Evolutionary conservation across 331 rosid species (phyloP), one percentile per base, ranked within the genome.

Genomic region (Rhamnella rubrinervis): DNA sequence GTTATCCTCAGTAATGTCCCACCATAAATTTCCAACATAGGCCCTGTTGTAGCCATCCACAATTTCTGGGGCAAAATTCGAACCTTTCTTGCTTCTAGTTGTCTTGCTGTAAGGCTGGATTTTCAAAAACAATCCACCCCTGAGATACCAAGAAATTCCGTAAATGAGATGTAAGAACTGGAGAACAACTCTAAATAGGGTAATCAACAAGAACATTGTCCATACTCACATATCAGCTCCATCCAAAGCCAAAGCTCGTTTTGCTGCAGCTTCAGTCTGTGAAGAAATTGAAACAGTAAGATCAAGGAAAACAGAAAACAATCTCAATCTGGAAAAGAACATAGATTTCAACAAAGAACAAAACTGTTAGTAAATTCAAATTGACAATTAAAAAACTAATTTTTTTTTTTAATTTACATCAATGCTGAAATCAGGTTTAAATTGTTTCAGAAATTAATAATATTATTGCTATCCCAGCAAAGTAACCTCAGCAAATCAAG

Each of bases 211-310:
- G 73, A 59, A 67, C 57, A 67, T 19, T 60, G 65, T 8, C 35
- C 14, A 59, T 73, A 90, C 96, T 95, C 63, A 95, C 98, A 95
- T 95, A 82, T 93, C 97, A 67, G 96, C 77, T 76, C 97, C 98
- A 64, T 93, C 91, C 59, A 87, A 80, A 62, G 92, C 93, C 95
- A 91, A 78, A 47, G 97, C 97, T 69, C 96, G 85, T 81, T 89
- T 91, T 1, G 95, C 93, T 6, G 98, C 98, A 61, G 96, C 93
- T 78, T 87, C 96, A 2, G 96, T 93, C 98, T 93, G 87, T 61
- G 70, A 47, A 78, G 72, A 55, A 39, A 71, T 63, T 28, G 64
- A 21, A 72, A 31, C 16, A 38, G 60, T 56, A 61, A 70, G 20
- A 20, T 68, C 60, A 85, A 66, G 39, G 17, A 35, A 55, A 55